These are phyloP conservation scores for Yamadazyma scolyti DNA, from an alignment of 805 yeast genomes.

Conservation along the genomic window DNA sequence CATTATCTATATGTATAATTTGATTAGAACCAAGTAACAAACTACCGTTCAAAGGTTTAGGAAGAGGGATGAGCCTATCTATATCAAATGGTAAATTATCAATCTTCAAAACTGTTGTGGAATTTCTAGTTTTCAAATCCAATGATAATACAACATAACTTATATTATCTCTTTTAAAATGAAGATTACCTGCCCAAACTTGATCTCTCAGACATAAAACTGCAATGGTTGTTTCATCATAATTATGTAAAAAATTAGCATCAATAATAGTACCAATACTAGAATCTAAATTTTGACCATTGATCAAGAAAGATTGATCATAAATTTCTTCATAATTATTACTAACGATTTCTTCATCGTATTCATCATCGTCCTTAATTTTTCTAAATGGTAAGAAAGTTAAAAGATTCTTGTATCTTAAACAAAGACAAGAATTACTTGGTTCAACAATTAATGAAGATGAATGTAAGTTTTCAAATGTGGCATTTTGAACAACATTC, in stretches of 20 bases:
- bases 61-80: conserved; percentile 59
- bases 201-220: conserved; percentile 51
- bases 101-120: conserved; percentile 66
- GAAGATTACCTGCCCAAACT: conserved; percentile 78
- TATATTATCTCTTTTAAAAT: conserved; percentile 59
- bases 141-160: conserved; percentile 63
- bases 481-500: conserved; percentile 50
- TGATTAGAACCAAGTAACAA: conserved; percentile 73
- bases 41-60: conserved; percentile 66
- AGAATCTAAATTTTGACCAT: conserved; percentile 53
- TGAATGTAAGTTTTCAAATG: conserved; percentile 38
- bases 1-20: conserved; percentile 72
- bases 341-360: conserved; percentile 7
- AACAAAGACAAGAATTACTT: conserved; percentile 46
- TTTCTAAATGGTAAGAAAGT: conserved; percentile 69
- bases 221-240: conserved; percentile 79
- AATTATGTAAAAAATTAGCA: conserved; percentile 66
- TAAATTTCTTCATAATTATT: conserved; percentile 22
- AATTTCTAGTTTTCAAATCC: conserved; percentile 52
- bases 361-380: conserved; percentile 39
- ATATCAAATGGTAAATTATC: conserved; percentile 72
- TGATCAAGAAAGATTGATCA: conserved; percentile 56
- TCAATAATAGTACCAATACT: conserved; percentile 65
- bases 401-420: conserved; percentile 63
- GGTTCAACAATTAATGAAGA: conserved; percentile 63